Conservation (phyloP, 2,329 filamentous ascomycete genomes). For the Pseudogymnoascus sp. region DNA sequence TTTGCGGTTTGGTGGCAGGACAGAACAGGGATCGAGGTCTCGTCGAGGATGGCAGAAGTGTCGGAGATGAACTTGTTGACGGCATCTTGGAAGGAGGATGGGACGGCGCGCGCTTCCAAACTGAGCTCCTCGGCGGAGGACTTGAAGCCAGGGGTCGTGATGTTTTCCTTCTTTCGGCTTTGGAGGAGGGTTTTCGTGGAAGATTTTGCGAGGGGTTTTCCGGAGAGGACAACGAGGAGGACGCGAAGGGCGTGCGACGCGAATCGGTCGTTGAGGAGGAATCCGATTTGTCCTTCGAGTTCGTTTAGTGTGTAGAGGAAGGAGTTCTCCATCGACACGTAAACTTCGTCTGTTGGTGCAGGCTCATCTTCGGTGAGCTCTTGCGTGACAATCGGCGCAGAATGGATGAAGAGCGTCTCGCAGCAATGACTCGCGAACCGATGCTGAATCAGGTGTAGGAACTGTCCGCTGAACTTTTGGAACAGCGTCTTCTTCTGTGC, state of each 20-base stretch:
- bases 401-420: slow-evolving; percentile 81
- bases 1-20: slow-evolving; percentile 87
- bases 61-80: slow-evolving; percentile 75
- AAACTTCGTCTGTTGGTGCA: slow-evolving; percentile 32
- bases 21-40: slow-evolving; percentile 71
- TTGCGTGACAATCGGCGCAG: slow-evolving; percentile 68
- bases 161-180: slow-evolving; percentile 86
- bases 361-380: slow-evolving; percentile 51
- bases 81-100: slow-evolving; percentile 67
- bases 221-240: slow-evolving; percentile 76
- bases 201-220: slow-evolving; percentile 64
- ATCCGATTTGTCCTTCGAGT: slow-evolving; percentile 75
- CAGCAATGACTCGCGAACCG: slow-evolving; percentile 97
- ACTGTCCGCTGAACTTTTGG: slow-evolving; percentile 75
- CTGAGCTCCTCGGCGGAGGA: slow-evolving; percentile 40
- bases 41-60: slow-evolving; percentile 66
- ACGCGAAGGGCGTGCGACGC: slow-evolving; percentile 87
- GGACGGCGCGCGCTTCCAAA: slow-evolving; percentile 51
- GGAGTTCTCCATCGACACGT: slow-evolving; percentile 69
- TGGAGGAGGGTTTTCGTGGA: slow-evolving; percentile 68
- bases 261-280: slow-evolving; percentile 76
- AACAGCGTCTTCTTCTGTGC: slow-evolving; percentile 82
- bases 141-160: slow-evolving; percentile 52
- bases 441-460: slow-evolving; percentile 84
- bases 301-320: slow-evolving; percentile 80